Evolutionary conservation across 2,329 filamentous ascomycete species (phyloP), one percentile per base, ranked within the genome.

Genomic region (Apiospora kogelbergensis): DNA sequence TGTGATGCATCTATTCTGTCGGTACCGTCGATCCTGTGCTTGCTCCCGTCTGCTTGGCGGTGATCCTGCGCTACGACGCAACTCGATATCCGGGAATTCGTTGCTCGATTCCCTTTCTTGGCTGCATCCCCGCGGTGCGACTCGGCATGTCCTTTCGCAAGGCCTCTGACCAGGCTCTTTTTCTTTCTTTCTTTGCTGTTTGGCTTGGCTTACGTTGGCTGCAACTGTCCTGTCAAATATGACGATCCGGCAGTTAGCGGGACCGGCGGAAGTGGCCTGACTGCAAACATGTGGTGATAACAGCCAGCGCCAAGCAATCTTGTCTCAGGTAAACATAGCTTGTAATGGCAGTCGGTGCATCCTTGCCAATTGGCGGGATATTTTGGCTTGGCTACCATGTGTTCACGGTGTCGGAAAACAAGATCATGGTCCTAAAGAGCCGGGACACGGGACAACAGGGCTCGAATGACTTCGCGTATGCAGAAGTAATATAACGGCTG

Each of bases 11-110:
- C 22, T 20, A 13, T 37, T 2, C 26, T 60, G 30, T 37, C 53
- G 53, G 53, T 60, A n/a, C 30, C 30, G 53, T 60, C 53, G 53
- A 60, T 60, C 53, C 17, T 60, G 53, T 60, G 53, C 53, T 60
- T 60, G 37, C 53, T 60, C 30, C 53, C 53, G 17, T n/a, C 53
- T 60, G 30, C 53, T 60, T 60, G 53, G 53, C 53, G 53, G 26
- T 60, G 30, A 60, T 60, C 30, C 30, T 60, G 53, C 53, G 53
- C 30, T 60, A 37, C 53, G 26, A 37, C 53, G 22, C 53, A 60
- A 9, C 15, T 30, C 17, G 17, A 4, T 20, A n/a, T 37, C 26
- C 30, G 30, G 17, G 53, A 60, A 33, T 45, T 20, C 3, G 42
- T 60, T 37, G 53, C 10, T 33, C 53, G 26, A n/a, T 37, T 60